A percentile compares a stretch with the other conserved stretches of the same genome.
Evolutionary conservation across 192 early-diverging fungal species (phyloP).

Genomic region (Spizellomyces sp.): DNA sequence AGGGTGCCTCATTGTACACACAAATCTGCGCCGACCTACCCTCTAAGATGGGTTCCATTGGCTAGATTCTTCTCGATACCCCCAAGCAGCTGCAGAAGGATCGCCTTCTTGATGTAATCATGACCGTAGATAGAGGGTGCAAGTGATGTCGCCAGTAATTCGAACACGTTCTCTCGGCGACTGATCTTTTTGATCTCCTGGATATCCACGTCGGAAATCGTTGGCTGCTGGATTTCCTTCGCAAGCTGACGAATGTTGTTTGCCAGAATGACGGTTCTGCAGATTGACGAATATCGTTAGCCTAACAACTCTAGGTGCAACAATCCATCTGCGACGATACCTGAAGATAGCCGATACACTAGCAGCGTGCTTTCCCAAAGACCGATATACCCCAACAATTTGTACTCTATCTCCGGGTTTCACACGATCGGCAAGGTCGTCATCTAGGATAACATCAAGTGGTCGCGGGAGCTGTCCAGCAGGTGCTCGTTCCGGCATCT

Average conservation of each 20-base stretch:
- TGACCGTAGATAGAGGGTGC: slow-evolving; percentile 78
- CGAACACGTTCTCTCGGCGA: slow-evolving; percentile 72
- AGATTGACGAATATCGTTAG: slow-evolving; percentile 50
- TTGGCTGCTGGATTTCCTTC: slow-evolving; percentile 72
- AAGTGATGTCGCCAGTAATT: slow-evolving; percentile 80
- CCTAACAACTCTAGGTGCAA: slow-evolving; percentile 49
- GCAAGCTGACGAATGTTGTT: slow-evolving; percentile 78
- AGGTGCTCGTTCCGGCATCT: slow-evolving; percentile 98
- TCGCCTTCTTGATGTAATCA: slow-evolving; percentile 66
- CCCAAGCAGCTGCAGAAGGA: slow-evolving; percentile 87
- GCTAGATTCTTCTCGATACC: slow-evolving; percentile 92
- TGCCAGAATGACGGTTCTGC: slow-evolving; percentile 84
- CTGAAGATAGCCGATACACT: slow-evolving; percentile 81
- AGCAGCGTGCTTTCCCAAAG: slow-evolving; percentile 80
- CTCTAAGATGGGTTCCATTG: slow-evolving; percentile 94
- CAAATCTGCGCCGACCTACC: slow-evolving; percentile 44
- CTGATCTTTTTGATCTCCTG: slow-evolving; percentile 80
- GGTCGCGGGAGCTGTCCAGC: slow-evolving; percentile 92
- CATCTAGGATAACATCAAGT: slow-evolving; percentile 92
- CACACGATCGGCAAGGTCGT: slow-evolving; percentile 91
- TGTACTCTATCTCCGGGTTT: slow-evolving; percentile 97
- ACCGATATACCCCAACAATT: slow-evolving; percentile 90
- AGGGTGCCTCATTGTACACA: too few species aligned
- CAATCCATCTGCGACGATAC: slow-evolving; percentile 67
- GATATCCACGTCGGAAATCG: slow-evolving; percentile 83